Evolutionary conservation across 371 early-diverging fungal genomes (phyloP).

Genomic region (Sporodiniella umbellata): DNA sequence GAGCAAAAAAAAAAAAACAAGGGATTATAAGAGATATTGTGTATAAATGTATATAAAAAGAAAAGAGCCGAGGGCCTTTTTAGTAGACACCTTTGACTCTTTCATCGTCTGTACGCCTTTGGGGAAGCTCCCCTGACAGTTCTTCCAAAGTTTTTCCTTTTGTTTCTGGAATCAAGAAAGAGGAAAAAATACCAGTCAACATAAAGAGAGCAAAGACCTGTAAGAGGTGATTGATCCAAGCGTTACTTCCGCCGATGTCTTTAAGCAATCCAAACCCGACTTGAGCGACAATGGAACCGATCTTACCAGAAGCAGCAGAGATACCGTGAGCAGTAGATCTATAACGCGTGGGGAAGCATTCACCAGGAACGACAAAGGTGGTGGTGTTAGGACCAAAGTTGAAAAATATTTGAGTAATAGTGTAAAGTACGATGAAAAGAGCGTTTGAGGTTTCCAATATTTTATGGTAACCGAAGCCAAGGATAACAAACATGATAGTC

Average conservation of each 20-base stretch:
- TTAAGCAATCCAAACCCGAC: constrained; percentile 71
- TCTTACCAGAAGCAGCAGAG: constrained; percentile 83
- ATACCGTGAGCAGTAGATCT: constrained; percentile 87
- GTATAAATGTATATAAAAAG: too few relatives aligned
- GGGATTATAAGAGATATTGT: too few relatives aligned
- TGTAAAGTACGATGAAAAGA: constrained; percentile 53
- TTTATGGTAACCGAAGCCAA: constrained; percentile 46
- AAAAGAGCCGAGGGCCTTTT: too few relatives aligned
- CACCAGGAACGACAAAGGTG: constrained; percentile 84
- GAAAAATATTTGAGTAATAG: constrained; percentile 21
- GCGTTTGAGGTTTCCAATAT: constrained; percentile 48
- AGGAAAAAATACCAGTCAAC: constrained; percentile 65
- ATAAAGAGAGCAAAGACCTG: constrained; percentile 76
- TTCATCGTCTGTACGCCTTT: background rate
- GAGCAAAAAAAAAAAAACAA: background rate
- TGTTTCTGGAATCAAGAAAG: constrained; percentile 49
- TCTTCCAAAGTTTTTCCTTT: constrained; percentile 46
- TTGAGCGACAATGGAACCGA: constrained; percentile 80
- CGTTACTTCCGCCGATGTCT: constrained; percentile 65
- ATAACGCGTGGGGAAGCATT: constrained; percentile 85
- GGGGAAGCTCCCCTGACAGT: constrained; percentile 31
- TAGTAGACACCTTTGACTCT: background rate
- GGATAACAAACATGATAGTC: constrained; percentile 40
- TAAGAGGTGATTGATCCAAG: constrained; percentile 64
- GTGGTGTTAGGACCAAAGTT: constrained; percentile 76